These are phyloP conservation scores for Eucalyptus cloeziana DNA, from an alignment of 345 rosid genomes.

Conservation along the genomic window DNA sequence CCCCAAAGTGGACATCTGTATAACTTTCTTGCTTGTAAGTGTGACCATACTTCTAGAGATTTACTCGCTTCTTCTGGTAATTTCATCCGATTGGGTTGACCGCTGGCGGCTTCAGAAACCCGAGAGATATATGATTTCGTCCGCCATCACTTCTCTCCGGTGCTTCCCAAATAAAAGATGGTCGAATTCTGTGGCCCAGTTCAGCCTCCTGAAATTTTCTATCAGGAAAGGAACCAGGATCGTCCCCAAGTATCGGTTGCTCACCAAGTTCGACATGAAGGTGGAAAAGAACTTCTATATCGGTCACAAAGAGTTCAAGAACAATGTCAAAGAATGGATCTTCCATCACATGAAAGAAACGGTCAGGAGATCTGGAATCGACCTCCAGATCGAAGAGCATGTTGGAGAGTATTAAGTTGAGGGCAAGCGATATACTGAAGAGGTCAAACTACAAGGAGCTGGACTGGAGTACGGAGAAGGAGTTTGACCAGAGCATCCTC, in stretches of 20 bases:
- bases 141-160: not conserved
- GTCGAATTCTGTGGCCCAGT: not conserved
- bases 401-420: accelerated
- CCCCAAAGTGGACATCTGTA: not conserved
- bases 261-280: not conserved
- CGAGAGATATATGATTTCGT: not conserved
- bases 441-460: accelerated
- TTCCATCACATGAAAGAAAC: not conserved
- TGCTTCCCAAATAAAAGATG: not conserved
- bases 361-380: accelerated
- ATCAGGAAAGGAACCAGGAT: not conserved
- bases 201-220: not conserved
- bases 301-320: not conserved
- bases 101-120: not conserved
- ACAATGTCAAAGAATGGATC: not conserved
- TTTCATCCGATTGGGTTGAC: not conserved
- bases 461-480: accelerated
- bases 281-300: not conserved
- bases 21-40: not conserved
- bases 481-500: not conserved
- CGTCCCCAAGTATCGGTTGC: not conserved
- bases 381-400: accelerated
- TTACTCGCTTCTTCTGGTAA: not conserved
- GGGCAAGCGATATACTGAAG: accelerated
- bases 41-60: not conserved